Conservation (phyloP, 441 rosid species). For the Aleurites moluccanus region DNA sequence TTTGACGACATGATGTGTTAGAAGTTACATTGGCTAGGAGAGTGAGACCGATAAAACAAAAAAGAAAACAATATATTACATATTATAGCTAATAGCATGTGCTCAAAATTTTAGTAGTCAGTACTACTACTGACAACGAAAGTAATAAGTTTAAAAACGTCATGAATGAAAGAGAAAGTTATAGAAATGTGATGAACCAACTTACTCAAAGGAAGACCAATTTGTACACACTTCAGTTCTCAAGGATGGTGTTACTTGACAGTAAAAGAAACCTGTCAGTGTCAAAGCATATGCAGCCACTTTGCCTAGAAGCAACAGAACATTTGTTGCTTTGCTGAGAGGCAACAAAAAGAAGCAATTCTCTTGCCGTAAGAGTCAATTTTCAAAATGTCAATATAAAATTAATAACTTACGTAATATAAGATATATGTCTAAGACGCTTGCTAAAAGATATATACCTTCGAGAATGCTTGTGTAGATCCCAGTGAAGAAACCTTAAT, state of each 20-base stretch:
- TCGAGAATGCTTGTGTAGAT: slow-evolving; percentile 76
- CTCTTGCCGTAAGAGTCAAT: slow-evolving; percentile 15
- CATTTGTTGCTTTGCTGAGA: slow-evolving; percentile 81
- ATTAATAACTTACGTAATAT: background rate
- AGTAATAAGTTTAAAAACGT: background rate
- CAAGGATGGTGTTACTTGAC: slow-evolving; percentile 64
- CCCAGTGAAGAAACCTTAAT: slow-evolving; percentile 89
- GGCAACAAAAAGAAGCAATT: slow-evolving; percentile 20
- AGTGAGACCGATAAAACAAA: background rate
- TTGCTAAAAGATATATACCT: slow-evolving; percentile 44
- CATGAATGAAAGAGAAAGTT: background rate
- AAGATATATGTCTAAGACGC: background rate
- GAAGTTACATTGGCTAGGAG: background rate
- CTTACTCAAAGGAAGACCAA: slow-evolving; percentile 68
- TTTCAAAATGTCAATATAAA: background rate
- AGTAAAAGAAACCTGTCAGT: slow-evolving; percentile 86
- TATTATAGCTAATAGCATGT: background rate
- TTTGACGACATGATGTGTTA: background rate
- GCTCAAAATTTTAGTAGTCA: background rate
- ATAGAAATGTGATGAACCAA: slow-evolving; percentile 14
- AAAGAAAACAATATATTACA: background rate
- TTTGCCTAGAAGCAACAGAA: slow-evolving; percentile 75
- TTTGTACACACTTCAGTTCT: slow-evolving; percentile 47
- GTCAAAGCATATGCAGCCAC: slow-evolving; percentile 83
- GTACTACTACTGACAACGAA: background rate